Base-by-base conservation (phyloP, 1,284 basidiomycete species). In the Cryptococcus hybrid region DNA sequence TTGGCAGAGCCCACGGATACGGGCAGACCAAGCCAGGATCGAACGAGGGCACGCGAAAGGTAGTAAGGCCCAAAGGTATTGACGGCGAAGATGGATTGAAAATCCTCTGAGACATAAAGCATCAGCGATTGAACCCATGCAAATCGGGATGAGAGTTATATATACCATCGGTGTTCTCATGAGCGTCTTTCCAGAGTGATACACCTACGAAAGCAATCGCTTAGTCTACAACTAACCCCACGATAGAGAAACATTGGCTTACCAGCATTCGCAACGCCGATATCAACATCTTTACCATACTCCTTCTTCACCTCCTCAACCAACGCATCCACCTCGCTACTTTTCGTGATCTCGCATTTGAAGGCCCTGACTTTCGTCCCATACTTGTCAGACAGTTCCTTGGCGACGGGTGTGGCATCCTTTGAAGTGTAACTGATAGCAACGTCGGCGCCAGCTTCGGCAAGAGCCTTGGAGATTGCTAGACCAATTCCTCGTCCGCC, bases 401-500 rank as follows among this genome's bases (percentile, higher is more conserved):
- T 49, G 3, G 70, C 67, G 24, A 69, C n/a, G 2, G 57, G 40
- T 2, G 63, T 51, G 5, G 71, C 62, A 51, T 77, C 70, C 11
- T 57, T 61, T 2, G 75, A 73, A 0, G 71, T 75, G 64, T 72
- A 78, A 5, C 74, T 77, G 58, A 78, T 73, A 2, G 65, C 68
- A 2, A 75, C 46, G 34, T 64, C 63, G 6, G 75, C 76, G 12
- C 75, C 75, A 46, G 67, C 73, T 66, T 75, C 64, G 7, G 81
- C 81, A 55, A 82, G 75, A 3, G 80, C 80, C 46, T 70, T 70
- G 55, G 80, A 78, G 58, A 79, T 79, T 7, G 77, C 82, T n/a
- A 63, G 67, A 3, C 83, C 83, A 51, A 84, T 82, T 44, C 82
- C 63, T 55, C 60, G 47, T 38, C 56, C 56, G 34, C 60, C 60